phyloP scores from a whole-genome alignment of 345 rosid species.

The Aethionema arabicum region DNA sequence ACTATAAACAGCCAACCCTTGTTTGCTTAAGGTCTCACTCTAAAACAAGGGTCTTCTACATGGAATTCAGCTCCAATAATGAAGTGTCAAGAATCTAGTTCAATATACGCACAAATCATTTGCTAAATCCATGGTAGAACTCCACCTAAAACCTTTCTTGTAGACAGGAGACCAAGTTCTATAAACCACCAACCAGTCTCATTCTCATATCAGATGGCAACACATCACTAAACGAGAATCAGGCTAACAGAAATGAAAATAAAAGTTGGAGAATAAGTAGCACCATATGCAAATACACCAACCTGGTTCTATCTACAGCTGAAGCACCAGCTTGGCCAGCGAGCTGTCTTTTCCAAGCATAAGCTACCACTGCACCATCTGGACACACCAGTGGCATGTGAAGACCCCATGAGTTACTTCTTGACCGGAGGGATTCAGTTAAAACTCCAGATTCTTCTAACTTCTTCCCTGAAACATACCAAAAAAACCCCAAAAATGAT shows the following conservation, averaged over 20 bases:
- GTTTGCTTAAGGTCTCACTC: neutral
- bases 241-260: neutral
- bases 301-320: conserved; percentile 97
- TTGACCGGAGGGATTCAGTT: conserved; percentile 65
- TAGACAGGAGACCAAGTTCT: neutral
- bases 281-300: neutral
- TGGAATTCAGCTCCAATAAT: neutral
- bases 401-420: conserved; percentile 91
- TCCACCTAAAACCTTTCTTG: neutral
- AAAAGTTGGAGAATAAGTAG: neutral
- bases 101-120: neutral
- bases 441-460: conserved; percentile 89
- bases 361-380: conserved; percentile 95
- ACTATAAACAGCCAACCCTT: neutral
- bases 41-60: neutral
- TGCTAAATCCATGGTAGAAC: neutral
- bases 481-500: neutral
- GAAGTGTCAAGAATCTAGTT: neutral
- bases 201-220: too few relatives aligned
- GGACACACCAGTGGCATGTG: conserved; percentile 97
- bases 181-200: too few relatives aligned
- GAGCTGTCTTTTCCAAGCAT: conserved; percentile 97
- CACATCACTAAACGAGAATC: neutral
- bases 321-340: conserved; percentile 99
- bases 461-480: conserved; percentile 60